phyloP scores from a whole-genome alignment of 306 rosid species.

The Begonia loranthoides region DNA sequence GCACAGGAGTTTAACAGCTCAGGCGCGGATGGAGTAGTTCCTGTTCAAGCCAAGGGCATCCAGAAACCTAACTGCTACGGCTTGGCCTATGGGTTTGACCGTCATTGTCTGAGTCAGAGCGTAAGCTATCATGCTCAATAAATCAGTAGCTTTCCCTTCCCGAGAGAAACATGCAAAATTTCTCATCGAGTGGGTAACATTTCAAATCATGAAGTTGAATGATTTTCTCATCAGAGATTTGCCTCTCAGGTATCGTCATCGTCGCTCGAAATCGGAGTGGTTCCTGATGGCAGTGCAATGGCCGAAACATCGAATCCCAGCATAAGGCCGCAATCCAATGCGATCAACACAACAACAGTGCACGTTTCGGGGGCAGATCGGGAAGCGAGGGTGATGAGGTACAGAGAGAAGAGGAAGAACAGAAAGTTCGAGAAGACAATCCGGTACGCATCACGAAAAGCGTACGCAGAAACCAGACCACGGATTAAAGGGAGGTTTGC shows the following conservation, averaged over 20 bases:
- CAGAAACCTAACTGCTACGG: conserved; percentile 29
- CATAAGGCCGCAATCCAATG: conserved; percentile 22
- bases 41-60: conserved; percentile 34
- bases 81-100: conserved; percentile 30
- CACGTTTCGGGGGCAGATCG: conserved; percentile 67
- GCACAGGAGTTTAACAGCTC: conserved; percentile 49
- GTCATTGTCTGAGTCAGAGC: conserved; percentile 60
- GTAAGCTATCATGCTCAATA: conserved; percentile 24
- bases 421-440: conserved; percentile 93
- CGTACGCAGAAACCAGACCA: conserved; percentile 90
- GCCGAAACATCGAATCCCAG: conserved; percentile 41
- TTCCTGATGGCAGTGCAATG: conserved; percentile 51
- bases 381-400: conserved; percentile 89
- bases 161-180: too few species aligned
- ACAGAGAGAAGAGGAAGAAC: conserved; percentile 94
- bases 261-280: conserved; percentile 70
- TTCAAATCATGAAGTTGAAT: too few species aligned
- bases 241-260: conserved; percentile 66
- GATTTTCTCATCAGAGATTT: not conserved
- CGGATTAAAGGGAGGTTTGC: conserved; percentile 96
- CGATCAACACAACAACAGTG: conserved; percentile 17
- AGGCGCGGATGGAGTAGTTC: conserved; percentile 70
- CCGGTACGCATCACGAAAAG: conserved; percentile 88
- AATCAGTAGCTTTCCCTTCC: not conserved
- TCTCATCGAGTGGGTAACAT: too few species aligned